These are phyloP conservation scores for Athelia sp. DNA, from an alignment of 1,284 basidiomycete species.

Conservation along the genomic window DNA sequence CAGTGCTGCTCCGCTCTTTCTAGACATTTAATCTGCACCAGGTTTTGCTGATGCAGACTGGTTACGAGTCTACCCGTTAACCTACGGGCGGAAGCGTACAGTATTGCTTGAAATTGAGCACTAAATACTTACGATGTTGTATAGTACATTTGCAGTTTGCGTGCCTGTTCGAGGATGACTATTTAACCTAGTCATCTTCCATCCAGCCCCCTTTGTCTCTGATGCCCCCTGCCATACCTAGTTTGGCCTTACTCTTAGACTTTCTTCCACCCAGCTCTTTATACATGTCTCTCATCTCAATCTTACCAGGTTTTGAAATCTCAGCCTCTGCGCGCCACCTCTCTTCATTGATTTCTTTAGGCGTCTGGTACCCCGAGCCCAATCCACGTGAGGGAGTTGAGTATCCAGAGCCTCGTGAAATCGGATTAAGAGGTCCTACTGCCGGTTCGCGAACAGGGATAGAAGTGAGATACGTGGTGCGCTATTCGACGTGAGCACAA, in stretches of 20 bases:
- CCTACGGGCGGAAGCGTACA: too few species aligned
- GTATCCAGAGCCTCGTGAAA: slow-evolving; percentile 38
- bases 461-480: slow-evolving; percentile 50
- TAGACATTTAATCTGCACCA: too few species aligned
- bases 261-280: slow-evolving; percentile 86
- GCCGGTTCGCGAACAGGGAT: slow-evolving; percentile 36
- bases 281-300: slow-evolving; percentile 85
- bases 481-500: slow-evolving; percentile 31
- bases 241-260: slow-evolving; percentile 60
- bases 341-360: slow-evolving; percentile 71
- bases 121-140: too few species aligned
- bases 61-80: too few species aligned
- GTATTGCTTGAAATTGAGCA: too few species aligned
- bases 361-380: slow-evolving; percentile 70
- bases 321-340: slow-evolving; percentile 62
- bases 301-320: slow-evolving; percentile 56
- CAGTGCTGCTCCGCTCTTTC: too few species aligned
- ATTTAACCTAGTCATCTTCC: slow-evolving; percentile 31
- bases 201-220: slow-evolving; percentile 69
- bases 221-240: slow-evolving; percentile 49
- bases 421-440: slow-evolving; percentile 32
- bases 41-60: too few species aligned
- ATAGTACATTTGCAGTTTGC: too few species aligned
- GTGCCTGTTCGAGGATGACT: too few species aligned
- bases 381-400: slow-evolving; percentile 38